These are phyloP conservation scores for Xylaria sp. DNA, from an alignment of 2,329 filamentous ascomycete genomes.

Conservation along the genomic window DNA sequence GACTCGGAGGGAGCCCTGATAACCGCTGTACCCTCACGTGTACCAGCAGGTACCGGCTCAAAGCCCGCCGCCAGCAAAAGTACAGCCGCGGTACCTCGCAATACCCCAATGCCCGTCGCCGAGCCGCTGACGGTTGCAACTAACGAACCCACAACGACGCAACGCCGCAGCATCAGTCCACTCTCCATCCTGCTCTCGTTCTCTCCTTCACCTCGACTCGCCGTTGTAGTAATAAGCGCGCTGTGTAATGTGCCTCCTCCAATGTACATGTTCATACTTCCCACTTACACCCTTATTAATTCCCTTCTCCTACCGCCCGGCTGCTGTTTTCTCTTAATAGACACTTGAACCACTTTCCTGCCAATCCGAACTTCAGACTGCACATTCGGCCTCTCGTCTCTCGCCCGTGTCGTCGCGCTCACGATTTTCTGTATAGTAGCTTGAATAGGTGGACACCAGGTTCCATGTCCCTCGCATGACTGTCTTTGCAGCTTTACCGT, in stretches of 20 bases:
- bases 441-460: slow-evolving; percentile 3
- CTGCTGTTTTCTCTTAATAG: slow-evolving; percentile 1
- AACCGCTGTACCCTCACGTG: background rate
- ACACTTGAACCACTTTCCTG: background rate
- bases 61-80: background rate
- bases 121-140: background rate
- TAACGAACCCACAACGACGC: background rate
- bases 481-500: slow-evolving; percentile 14
- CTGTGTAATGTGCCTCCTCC: background rate
- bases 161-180: background rate
- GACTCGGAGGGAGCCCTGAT: background rate
- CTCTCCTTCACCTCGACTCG: background rate
- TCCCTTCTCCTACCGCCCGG: background rate
- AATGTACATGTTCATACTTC: background rate
- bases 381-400: background rate
- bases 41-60: background rate
- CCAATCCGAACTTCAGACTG: background rate
- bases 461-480: slow-evolving; percentile 17
- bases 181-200: background rate
- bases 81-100: background rate
- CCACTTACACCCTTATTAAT: background rate
- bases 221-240: background rate
- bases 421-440: background rate
- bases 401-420: slow-evolving; percentile 1
- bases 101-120: background rate